Evolutionary conservation across 78 protist species (phyloP).

Genomic region (Creolimax fragrantissima): DNA sequence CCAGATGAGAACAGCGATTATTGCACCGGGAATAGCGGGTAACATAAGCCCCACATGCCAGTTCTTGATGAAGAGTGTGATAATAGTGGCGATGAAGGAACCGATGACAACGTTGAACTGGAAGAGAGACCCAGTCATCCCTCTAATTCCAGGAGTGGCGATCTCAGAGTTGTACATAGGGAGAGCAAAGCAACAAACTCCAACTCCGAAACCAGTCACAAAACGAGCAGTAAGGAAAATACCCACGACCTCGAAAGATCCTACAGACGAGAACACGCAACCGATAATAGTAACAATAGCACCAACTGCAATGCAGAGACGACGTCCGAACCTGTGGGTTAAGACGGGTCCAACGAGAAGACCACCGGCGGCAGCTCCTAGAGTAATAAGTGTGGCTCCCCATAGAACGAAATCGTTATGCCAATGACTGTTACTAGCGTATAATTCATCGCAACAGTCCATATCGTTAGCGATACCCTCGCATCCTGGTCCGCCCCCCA

Average conservation of each 20-base stretch:
- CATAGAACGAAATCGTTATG: slow-evolving; percentile 11
- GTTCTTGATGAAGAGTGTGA: neutral
- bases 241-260: neutral
- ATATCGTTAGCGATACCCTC: neutral
- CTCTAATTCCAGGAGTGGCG: neutral
- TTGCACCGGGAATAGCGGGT: neutral
- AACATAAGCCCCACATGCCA: neutral
- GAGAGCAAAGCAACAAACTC: neutral
- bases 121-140: slow-evolving; percentile 12
- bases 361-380: slow-evolving; percentile 1
- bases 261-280: neutral
- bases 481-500: neutral
- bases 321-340: neutral
- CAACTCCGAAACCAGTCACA: slow-evolving; percentile 18
- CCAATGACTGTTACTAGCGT: neutral
- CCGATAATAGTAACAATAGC: neutral
- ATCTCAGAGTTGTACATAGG: slow-evolving; percentile 12
- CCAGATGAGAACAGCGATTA: neutral
- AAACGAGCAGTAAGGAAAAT: neutral
- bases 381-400: neutral
- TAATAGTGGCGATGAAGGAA: neutral
- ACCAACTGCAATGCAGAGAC: neutral
- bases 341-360: neutral
- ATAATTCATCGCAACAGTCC: neutral
- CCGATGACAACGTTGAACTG: neutral